Evolutionary conservation across 805 yeast genomes (phyloP).

Genomic region (Ogataea trehaloabstinens): DNA sequence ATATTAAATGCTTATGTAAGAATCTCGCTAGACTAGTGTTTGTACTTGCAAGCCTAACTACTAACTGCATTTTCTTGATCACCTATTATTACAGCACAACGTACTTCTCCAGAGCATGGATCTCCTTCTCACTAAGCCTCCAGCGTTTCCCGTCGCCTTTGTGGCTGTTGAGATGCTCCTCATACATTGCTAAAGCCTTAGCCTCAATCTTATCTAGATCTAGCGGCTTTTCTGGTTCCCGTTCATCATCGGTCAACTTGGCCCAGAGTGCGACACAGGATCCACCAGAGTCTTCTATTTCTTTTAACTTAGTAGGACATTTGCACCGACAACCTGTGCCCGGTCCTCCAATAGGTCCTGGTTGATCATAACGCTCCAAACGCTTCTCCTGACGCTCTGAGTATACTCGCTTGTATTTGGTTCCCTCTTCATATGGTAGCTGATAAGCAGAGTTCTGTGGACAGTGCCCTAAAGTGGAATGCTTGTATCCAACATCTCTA

Average conservation of each 20-base stretch:
- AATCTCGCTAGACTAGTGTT: too few species aligned
- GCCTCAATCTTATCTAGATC: slow-evolving; percentile 32
- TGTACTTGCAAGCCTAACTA: too few species aligned
- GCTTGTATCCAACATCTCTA: slow-evolving; percentile 88
- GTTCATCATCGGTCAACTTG: slow-evolving; percentile 27
- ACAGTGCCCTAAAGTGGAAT: slow-evolving; percentile 79
- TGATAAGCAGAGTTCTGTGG: slow-evolving; percentile 66
- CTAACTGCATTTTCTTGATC: too few species aligned
- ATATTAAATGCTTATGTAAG: too few species aligned
- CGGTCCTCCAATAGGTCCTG: slow-evolving; percentile 9
- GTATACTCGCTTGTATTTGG: slow-evolving; percentile 33
- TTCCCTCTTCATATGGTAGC: slow-evolving; percentile 39
- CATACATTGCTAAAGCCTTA: slow-evolving; percentile 21
- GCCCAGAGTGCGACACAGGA: slow-evolving; percentile 56
- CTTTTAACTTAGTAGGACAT: slow-evolving; percentile 58
- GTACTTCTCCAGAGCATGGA: slow-evolving; percentile 8
- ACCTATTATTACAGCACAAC: neutral
- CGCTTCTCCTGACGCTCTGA: slow-evolving; percentile 34
- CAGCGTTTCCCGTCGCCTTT: slow-evolving; percentile 25
- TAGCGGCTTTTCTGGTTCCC: slow-evolving; percentile 12
- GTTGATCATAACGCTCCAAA: slow-evolving; percentile 32
- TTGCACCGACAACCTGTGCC: slow-evolving; percentile 85
- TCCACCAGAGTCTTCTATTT: slow-evolving; percentile 54
- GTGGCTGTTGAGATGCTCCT: slow-evolving; percentile 18
- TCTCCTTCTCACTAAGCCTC: slow-evolving; percentile 24